A percentile compares a stretch with the other conserved stretches of the same genome.
Conservation (phyloP, 1,284 basidiomycete genomes). For the Melanopsichium pennsylvanicum region DNA sequence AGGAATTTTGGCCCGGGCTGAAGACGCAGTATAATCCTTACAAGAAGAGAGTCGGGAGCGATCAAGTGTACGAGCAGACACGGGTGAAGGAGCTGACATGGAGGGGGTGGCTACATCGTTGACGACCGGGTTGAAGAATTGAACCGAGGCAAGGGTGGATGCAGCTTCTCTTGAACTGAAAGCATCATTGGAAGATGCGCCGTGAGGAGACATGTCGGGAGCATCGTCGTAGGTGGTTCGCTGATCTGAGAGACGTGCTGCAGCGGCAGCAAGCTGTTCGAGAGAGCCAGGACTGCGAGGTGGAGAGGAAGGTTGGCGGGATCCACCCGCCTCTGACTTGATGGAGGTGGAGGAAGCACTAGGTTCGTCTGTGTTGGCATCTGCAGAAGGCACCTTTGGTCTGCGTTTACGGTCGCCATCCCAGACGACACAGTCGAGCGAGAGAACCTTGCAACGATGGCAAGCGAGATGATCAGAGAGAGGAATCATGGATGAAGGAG, state of each 20-base stretch:
- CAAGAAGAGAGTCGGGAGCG: constrained; percentile 4
- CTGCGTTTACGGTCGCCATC: constrained; percentile 50
- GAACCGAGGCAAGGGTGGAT: constrained; percentile 36
- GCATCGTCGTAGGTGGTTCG: constrained; percentile 17
- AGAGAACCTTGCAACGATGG: constrained; percentile 45
- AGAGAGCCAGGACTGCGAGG: constrained; percentile 38
- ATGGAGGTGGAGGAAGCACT: not conserved
- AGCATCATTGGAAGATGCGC: constrained; percentile 21
- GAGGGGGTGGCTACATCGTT: constrained; percentile 13
- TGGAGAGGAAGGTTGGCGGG: constrained; percentile 17
- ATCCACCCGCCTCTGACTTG: constrained; percentile 17
- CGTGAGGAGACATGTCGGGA: constrained; percentile 20
- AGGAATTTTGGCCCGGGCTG: constrained; percentile 1
- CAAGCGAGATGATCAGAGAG: constrained; percentile 33
- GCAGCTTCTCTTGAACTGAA: constrained; percentile 23
- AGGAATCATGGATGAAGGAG: constrained; percentile 41
- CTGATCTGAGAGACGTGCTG: constrained; percentile 38
- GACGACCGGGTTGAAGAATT: constrained; percentile 37
- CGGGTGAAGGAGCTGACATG: constrained; percentile 10
- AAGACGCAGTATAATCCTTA: not conserved
- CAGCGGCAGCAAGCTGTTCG: constrained; percentile 42
- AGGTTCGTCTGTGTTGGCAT: not conserved
- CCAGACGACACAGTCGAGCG: constrained; percentile 51
- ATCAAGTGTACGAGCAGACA: constrained; percentile 1
- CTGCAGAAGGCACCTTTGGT: constrained; percentile 16